Base-by-base conservation (phyloP, 805 yeast species). In the Suhomyces emberorum region DNA sequence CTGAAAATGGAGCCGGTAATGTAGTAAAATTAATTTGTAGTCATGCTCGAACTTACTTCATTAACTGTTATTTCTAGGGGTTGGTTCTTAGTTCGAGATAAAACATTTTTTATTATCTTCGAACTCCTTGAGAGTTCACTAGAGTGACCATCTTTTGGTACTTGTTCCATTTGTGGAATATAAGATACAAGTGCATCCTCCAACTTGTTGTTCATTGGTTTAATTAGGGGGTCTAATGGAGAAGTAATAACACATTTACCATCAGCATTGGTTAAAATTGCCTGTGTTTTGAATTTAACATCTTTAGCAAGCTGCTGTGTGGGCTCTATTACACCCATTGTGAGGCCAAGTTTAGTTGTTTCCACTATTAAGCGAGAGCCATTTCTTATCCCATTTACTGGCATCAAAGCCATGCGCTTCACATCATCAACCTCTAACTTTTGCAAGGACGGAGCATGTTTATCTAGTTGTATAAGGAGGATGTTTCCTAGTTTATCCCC, bases 221-320 rank as follows among this genome's bases (percentile, higher is more conserved):
- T 68, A 31, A 83, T 63, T 9, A 81, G 23, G 3, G 85, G 81
- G 55, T 82, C 88, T 15, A 81, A 50, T 16, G 74, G 70, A n/a
- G 81, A 68, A 46, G 87, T 69, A 25, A 83, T 46, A 34, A 80
- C 53, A 27, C 85, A 83, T 50, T 76, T 77, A 16, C 87, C 87
- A 14, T 27, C 27, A n/a, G 25, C 10, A 15, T 19, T 21, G n/a
- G 18, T 25, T 5, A 34, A n/a, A 9, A 16, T 15, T 20, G 77
- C 63, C 6, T 76, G 69, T 51, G 77, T 74, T 35, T 60, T 61
- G 34, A 65, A 66, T 44, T 83, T 78, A 39, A 72, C 59, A 33
- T 66, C 70, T 46, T 64, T 52, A 18, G 76, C 60, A 15, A 72
- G 67, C 43, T 61, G 60, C 44, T 73, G 72, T 3, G 77, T 57